Conservation (phyloP, 2,329 filamentous ascomycete genomes). For the Sporothrix globosa region DNA sequence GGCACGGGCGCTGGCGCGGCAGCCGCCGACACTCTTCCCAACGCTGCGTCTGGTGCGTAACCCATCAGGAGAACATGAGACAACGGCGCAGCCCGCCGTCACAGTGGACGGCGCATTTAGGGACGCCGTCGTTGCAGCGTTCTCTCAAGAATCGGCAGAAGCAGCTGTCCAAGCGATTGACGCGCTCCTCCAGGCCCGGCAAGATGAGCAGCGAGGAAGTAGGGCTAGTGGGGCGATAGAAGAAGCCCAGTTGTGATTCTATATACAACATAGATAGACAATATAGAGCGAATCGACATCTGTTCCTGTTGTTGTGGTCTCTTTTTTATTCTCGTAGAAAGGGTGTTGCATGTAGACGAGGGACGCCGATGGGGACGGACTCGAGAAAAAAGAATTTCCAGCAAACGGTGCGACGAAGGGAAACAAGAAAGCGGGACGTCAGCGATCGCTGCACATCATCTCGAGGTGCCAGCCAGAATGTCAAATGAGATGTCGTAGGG, state of each 20-base stretch:
- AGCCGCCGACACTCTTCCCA: neutral
- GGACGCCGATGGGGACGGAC: neutral
- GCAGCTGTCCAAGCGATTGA: conserved; percentile 13
- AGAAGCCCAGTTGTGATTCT: too few relatives aligned
- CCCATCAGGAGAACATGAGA: neutral
- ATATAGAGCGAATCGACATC: neutral
- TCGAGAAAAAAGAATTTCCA: neutral
- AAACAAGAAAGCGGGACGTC: neutral
- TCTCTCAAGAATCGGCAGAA: neutral
- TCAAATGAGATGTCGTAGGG: neutral
- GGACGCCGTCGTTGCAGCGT: neutral
- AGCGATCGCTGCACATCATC: conserved; percentile 10
- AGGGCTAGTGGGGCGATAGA: neutral
- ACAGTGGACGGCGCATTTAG: neutral
- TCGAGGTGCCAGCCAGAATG: neutral
- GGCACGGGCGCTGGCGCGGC: neutral
- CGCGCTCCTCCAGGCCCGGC: neutral
- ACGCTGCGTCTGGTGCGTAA: neutral
- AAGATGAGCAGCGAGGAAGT: neutral
- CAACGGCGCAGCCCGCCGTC: neutral
- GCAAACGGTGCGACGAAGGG: neutral
- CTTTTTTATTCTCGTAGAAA: neutral
- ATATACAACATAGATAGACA: neutral
- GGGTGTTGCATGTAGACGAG: neutral
- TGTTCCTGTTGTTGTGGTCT: neutral